Evolutionary conservation across 768 basidiomycete species (phyloP), one percentile per base, ranked within the genome.

Genomic region (Hygrocybe coccinea): DNA sequence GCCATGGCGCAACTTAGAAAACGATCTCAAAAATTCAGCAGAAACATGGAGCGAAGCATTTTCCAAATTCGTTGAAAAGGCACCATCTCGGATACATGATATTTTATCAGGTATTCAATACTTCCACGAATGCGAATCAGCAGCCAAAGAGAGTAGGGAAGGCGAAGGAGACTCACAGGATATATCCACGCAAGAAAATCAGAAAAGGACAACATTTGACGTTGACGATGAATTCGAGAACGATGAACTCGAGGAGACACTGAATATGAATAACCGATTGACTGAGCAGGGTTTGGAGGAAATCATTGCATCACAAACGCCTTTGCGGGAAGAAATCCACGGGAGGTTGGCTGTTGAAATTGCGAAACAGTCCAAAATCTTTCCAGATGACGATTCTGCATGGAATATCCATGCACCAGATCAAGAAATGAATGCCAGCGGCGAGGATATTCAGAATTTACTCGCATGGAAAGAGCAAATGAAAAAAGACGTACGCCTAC

Each of bases 371-470:
- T 14, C 53, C 34, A n/a, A 8, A 69, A 9, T 68, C 64, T 38
- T 53, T 62, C 0, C 65, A 59, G 12, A 10, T 5, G 24, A 66
- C 69, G 9, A 50, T 66, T 24, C 68, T 70, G 35, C 62, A 51
- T 1, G 56, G 15, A 60, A 59, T 34, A 44, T 25, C 21, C 29
- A 8, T 3, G 59, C 39, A 5, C n/a, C 44, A 4, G 12, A 4
- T 4, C 4, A 46, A 2, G 19, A 39, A 22, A 24, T 8, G 4
- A 29, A 29, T 29, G 29, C 8, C 4, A 29, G 29, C 8, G 29
- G 29, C 8, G 29, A 8, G 3, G 29, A 29, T 8, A 29, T 29
- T 29, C 29, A 29, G 8, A 29, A 29, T 29, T 8, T 29, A 29
- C 8, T 29, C 4, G 8, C 29, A 8, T 29, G 29, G 29, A 29